phyloP scores from a whole-genome alignment of 106 monocot species.

The Allium cepa region DNA sequence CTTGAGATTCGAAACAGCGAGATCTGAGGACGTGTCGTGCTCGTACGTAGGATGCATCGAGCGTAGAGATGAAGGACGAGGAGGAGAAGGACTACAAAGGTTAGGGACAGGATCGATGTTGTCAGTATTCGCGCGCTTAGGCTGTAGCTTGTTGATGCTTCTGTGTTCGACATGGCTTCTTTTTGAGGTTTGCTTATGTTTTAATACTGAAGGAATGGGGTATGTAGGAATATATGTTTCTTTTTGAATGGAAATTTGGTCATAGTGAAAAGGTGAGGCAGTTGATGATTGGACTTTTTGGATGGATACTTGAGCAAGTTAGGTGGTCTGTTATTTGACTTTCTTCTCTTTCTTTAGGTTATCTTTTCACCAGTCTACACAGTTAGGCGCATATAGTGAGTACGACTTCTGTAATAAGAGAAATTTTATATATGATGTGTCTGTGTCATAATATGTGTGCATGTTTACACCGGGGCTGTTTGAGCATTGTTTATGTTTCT shows the following conservation, averaged over 20 bases:
- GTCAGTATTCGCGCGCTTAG: slow-evolving; percentile 7
- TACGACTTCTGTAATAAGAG: too few relatives aligned
- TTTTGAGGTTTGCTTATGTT: neutral
- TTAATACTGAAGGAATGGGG: neutral
- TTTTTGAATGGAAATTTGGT: neutral
- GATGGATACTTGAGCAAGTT: neutral
- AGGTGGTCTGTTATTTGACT: neutral
- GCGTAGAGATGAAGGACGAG: slow-evolving; percentile 18
- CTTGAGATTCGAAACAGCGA: neutral
- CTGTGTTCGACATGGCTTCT: neutral
- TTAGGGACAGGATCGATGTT: neutral
- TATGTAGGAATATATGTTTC: neutral
- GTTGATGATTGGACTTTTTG: neutral
- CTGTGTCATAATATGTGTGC: too few relatives aligned
- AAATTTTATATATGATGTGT: too few relatives aligned
- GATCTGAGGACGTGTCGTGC: neutral
- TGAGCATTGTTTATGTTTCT: too few relatives aligned
- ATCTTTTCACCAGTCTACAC: too few relatives aligned
- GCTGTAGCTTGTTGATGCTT: slow-evolving; percentile 1
- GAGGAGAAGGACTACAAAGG: slow-evolving; percentile 12
- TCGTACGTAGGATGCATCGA: slow-evolving; percentile 12
- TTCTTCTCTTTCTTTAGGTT: neutral
- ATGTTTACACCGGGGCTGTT: too few relatives aligned
- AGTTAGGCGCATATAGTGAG: too few relatives aligned
- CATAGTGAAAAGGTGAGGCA: neutral